phyloP scores from a whole-genome alignment of 495 filamentous ascomycete species.

The Talaromyces borbonicus region DNA sequence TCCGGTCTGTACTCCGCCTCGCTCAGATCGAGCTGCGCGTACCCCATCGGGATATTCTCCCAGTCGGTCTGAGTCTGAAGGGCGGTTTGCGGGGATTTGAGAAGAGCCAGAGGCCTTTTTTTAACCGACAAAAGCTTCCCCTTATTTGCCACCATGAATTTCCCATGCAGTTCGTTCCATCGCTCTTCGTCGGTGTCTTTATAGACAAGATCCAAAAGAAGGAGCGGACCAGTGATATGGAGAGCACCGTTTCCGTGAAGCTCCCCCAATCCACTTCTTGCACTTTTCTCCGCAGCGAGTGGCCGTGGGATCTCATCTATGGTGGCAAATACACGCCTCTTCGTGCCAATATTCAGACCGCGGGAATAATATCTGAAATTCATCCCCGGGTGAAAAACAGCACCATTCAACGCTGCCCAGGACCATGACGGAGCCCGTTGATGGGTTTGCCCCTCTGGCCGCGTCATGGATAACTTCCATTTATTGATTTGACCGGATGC shows the following conservation, averaged over 20 bases:
- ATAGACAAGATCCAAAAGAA: background rate
- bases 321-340: background rate
- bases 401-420: background rate
- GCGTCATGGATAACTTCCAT: background rate
- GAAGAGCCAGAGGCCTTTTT: background rate
- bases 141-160: background rate
- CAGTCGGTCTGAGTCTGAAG: background rate
- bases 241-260: background rate
- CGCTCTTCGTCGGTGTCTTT: background rate
- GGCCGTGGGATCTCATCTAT: slow-evolving; percentile 1
- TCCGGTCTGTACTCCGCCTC: background rate
- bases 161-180: background rate
- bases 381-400: background rate
- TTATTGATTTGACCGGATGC: background rate
- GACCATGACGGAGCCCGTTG: background rate
- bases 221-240: background rate
- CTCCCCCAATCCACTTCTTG: background rate
- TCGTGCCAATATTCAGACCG: background rate
- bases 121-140: background rate
- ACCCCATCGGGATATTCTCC: background rate
- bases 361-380: background rate
- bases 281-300: background rate
- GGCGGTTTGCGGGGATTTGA: background rate
- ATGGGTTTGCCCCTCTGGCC: background rate
- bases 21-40: background rate